Evolutionary conservation across 768 basidiomycete genomes (phyloP).

Genomic region (Termitomyces sp.): DNA sequence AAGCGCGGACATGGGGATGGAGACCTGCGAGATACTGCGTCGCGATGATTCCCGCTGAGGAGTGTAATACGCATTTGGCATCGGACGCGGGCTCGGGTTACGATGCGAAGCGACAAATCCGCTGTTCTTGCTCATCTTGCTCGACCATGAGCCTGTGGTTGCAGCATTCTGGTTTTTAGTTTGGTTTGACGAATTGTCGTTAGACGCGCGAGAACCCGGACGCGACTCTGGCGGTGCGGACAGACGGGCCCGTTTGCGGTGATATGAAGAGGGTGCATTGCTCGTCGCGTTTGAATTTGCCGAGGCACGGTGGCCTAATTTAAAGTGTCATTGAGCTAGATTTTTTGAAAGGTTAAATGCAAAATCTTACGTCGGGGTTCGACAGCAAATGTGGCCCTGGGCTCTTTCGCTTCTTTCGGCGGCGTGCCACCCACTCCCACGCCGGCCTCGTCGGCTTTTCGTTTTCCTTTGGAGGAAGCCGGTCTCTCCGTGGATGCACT

Average conservation of each 20-base stretch:
- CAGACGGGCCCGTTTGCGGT: constrained; percentile 64
- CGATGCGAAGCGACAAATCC: constrained; percentile 10
- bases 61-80: constrained; percentile 14
- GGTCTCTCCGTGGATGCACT: constrained; percentile 25
- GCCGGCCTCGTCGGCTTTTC: constrained; percentile 63
- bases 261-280: constrained; percentile 63
- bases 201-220: constrained; percentile 26
- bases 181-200: constrained; percentile 18
- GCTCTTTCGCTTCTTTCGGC: constrained; percentile 51
- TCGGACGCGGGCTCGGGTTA: constrained; percentile 15
- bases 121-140: constrained; percentile 34
- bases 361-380: constrained; percentile 52
- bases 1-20: constrained; percentile 76
- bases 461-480: constrained; percentile 48
- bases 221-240: constrained; percentile 36
- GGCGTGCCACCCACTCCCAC: constrained; percentile 55
- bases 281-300: constrained; percentile 31
- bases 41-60: constrained; percentile 32
- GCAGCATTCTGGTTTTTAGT: constrained; percentile 26
- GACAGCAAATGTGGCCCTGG: constrained; percentile 56
- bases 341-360: constrained; percentile 10
- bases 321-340: constrained; percentile 13
- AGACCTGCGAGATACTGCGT: constrained; percentile 60
- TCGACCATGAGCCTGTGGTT: constrained; percentile 42
- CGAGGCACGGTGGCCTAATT: constrained; percentile 48